Evolutionary conservation across 352 stramenopile species (phyloP), one percentile per base, ranked within the genome.

Genomic region (Phytophthora agathidicida): DNA sequence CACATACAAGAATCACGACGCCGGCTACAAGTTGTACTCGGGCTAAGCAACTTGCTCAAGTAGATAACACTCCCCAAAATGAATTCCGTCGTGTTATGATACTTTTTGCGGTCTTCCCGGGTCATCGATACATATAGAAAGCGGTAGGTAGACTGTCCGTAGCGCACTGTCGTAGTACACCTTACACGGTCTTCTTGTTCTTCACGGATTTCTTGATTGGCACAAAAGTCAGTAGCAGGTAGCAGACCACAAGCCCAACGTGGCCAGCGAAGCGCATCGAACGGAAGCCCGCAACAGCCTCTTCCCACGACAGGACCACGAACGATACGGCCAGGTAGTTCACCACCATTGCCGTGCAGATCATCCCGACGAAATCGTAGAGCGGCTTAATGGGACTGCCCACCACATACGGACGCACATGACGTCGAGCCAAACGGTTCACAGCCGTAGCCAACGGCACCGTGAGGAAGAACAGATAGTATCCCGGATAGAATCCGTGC

Each of bases 401-500:
- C 14, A 88, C 19, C 42, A 91, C 83, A 48, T 83, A 69, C 26
- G 79, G 77, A 7, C 83, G 80, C n/a, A 91, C 45, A 20, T 76
- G 73, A 46, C 70, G 72, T 38, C 58, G 59, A 24, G 80, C 76
- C 39, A 90, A 45, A 16, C 83, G 81, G 61, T 91, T 90, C 36
- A 91, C 82, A 0, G 80, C 53, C 8, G 83, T 93, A 2, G 82
- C 77, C 7, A 93, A 45, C 14, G 83, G 79, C 24, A 93, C 72
- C 64, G 56, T 60, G 7, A 55, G 35, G 78, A 99, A 99, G 71
- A 98, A 98, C 9, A 98, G 63, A 73, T 98, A 99, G 80, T 99
- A 99, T 11, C 96, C 96, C 8, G 96, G 96, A 68, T 99, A 99
- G 60, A 99, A 99, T n/a, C 97, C 97, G 74, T 99, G 97, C 97